A percentile compares a stretch with the other conserved stretches of the same genome.
phyloP scores from a whole-genome alignment of 371 early-diverging fungal genomes.

The Caulochytrium protostelioides region DNA sequence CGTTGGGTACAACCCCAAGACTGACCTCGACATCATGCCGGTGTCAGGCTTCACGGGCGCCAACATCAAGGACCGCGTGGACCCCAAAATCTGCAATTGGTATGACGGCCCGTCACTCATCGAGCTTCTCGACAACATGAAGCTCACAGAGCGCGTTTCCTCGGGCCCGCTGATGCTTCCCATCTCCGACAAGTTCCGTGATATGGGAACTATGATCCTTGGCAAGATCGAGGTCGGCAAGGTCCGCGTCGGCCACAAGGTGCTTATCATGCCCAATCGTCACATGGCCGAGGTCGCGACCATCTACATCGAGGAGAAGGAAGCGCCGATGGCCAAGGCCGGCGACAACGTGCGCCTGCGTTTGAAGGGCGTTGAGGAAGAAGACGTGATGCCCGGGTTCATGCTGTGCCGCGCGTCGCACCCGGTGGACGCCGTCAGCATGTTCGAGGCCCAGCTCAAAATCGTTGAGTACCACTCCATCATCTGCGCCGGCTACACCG shows the following conservation, averaged over 20 bases:
- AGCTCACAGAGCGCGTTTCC: conserved; percentile 57
- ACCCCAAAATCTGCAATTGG: conserved; percentile 41
- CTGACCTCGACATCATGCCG: conserved; percentile 70
- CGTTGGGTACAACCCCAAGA: conserved; percentile 78
- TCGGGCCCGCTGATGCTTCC: conserved; percentile 80
- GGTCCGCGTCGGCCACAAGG: conserved; percentile 56
- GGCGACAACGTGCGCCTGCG: conserved; percentile 86
- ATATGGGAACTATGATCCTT: conserved; percentile 85
- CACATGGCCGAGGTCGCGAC: conserved; percentile 46
- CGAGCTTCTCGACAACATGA: conserved; percentile 58
- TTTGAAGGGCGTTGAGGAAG: conserved; percentile 81
- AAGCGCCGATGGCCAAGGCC: conserved; percentile 49
- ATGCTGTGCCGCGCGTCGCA: conserved; percentile 54
- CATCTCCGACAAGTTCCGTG: conserved; percentile 79
- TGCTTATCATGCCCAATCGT: conserved; percentile 77
- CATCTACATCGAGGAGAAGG: conserved; percentile 61
- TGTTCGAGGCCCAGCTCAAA: conserved; percentile 66
- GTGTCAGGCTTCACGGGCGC: conserved; percentile 91
- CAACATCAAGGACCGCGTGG: conserved; percentile 68
- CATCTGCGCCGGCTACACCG: conserved; percentile 68
- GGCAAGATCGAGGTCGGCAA: conserved; percentile 91
- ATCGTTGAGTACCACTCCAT: conserved; percentile 86
- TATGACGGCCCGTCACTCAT: conserved; percentile 83
- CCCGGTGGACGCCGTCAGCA: conserved; percentile 51
- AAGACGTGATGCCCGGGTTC: conserved; percentile 67